Evolutionary conservation across 73 alveolate species (phyloP).

Genomic region (Strombidium stylifer): DNA sequence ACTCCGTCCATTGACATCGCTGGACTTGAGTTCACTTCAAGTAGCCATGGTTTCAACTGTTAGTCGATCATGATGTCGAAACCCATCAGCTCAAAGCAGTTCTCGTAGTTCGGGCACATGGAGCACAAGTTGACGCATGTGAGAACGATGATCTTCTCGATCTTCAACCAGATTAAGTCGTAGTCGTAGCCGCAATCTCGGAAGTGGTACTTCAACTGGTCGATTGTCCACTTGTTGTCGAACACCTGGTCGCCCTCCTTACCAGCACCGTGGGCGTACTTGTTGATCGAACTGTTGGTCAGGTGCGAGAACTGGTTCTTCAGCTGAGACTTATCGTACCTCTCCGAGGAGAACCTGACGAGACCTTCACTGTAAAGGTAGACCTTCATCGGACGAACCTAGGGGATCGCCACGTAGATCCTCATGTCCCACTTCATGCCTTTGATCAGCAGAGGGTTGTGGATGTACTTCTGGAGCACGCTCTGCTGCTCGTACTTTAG

Average conservation of each 20-base stretch:
- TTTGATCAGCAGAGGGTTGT: constrained; percentile 41
- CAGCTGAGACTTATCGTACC: constrained; percentile 30
- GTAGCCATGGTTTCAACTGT: constrained; percentile 55
- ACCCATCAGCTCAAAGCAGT: constrained; percentile 62
- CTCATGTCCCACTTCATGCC: constrained; percentile 68
- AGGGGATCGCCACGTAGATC: constrained; percentile 45
- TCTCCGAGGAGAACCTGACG: constrained; percentile 49
- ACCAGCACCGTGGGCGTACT: constrained; percentile 37
- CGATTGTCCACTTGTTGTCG: constrained; percentile 61
- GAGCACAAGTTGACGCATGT: constrained; percentile 39
- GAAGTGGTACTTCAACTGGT: constrained; percentile 37
- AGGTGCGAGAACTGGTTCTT: constrained; percentile 45
- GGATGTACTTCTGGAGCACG: constrained; percentile 54
- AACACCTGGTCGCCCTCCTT: constrained; percentile 44
- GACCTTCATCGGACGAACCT: constrained; percentile 44
- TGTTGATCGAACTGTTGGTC: constrained; percentile 55
- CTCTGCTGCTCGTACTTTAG: constrained; percentile 46
- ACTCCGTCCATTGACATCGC: constrained; percentile 56
- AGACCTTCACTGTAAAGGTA: constrained; percentile 57
- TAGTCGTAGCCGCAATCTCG: constrained; percentile 10
- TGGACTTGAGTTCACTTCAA: constrained; percentile 66
- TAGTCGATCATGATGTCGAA: constrained; percentile 57
- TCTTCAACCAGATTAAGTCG: constrained; percentile 42
- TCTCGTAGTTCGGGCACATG: constrained; percentile 34
- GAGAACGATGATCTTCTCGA: constrained; percentile 40